Evolutionary conservation across 2,329 filamentous ascomycete genomes (phyloP), one percentile per base, ranked within the genome.

Genomic region (Botrytis hyacinthi): DNA sequence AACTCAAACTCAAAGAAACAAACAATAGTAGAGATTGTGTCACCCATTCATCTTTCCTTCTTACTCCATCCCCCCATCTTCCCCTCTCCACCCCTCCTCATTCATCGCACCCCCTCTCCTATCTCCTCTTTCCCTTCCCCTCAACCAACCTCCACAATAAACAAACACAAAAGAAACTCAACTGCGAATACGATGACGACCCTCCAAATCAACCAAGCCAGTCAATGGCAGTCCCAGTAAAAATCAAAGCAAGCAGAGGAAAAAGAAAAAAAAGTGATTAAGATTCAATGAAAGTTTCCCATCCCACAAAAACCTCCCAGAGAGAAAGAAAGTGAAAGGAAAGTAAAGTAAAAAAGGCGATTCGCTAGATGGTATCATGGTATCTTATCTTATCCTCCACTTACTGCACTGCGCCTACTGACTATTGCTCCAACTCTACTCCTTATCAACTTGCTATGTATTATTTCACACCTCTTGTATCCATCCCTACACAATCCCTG

Each of bases 341-440:
- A 61, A 54, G 48, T 54, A 54, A 32, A 35, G 37, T 37, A 61
- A 51, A 63, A 71, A 48, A 51, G 32, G 46, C 44, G 67, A 65
- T 68, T 71, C 70, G 70, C 70, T 71, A 71, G 70, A 65, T 71
- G 70, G 70, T 71, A 71, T 71, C 70, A 71, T 71, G 70, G 70
- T 71, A 71, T 71, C 57, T 71, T 65, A 40, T 62, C 46, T 51
- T 63, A 46, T 62, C 60, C 57, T 57, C 68, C 26, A 44, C 59
- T 46, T 63, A 46, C 57, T 63, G 26, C 54, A 10, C 46, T 71
- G 26, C 54, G n/a, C 46, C 70, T 44, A 37, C 46, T 51, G 62
- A 51, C 63, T 67, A 20, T 66, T 42, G 26, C 48, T 37, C 48
- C 26, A 29, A 32, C 22, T 32, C 22, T n/a, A 40, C 37, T 37